These are phyloP conservation scores for Persicaria tinctoria DNA, from an alignment of 148 eudicot species.

Conservation along the genomic window DNA sequence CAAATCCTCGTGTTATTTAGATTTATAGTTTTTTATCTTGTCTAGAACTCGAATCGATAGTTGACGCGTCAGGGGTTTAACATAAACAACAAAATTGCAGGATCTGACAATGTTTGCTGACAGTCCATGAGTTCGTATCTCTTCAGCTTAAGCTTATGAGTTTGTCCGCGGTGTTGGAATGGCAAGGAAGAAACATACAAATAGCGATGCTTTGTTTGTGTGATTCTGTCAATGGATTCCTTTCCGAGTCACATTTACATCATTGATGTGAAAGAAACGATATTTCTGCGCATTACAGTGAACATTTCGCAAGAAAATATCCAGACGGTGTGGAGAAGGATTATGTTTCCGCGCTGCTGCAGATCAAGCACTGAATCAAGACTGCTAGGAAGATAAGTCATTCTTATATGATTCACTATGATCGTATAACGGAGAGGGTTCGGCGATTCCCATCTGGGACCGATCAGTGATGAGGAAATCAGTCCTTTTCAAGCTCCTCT, in stretches of 20 bases:
- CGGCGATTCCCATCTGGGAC: background rate
- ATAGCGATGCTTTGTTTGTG: background rate
- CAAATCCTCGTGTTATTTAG: too few species aligned
- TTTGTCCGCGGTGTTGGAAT: background rate
- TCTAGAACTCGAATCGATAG: background rate
- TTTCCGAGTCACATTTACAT: conserved; percentile 1
- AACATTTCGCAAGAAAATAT: background rate
- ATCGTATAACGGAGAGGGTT: background rate
- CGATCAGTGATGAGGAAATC: conserved; percentile 65
- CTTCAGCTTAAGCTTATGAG: background rate
- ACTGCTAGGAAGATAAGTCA: background rate
- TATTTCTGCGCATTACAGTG: background rate
- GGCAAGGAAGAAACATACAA: background rate
- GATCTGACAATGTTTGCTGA: background rate
- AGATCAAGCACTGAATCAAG: background rate
- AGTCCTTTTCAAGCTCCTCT: conserved; percentile 52
- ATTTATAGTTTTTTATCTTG: too few species aligned
- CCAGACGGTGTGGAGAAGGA: background rate
- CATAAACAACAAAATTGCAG: background rate
- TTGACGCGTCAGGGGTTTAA: too few species aligned
- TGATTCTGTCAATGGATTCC: background rate
- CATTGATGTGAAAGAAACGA: background rate
- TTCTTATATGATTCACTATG: conserved; percentile 4
- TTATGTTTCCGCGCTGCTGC: conserved; percentile 6
- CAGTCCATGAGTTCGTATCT: background rate